Evolutionary conservation across 208 protist species (phyloP), one percentile per base, ranked within the genome.

Genomic region (Plasmodiophora brassicae): DNA sequence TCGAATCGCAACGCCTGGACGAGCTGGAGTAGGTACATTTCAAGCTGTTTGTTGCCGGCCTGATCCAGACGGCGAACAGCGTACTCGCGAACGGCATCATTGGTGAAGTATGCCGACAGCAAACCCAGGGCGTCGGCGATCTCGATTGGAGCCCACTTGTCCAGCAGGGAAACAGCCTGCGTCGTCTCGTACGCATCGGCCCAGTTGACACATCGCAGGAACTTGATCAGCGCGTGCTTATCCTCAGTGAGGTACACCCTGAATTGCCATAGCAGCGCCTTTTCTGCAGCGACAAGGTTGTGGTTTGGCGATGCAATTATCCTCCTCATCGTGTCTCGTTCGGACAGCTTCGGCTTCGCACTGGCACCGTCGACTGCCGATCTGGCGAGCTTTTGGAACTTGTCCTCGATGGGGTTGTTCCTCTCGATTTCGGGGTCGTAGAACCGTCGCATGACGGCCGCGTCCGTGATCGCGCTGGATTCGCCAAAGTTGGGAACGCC

Each of bases 161-260:
- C 65, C 65, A 78, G n/a, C 10, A 78, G 65, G n/a, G 10, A 14
- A 38, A 78, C 65, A 8, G 14, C 65, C 39, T 86, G 83, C 10
- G n/a, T 14, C 8, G 45, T 45, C 45, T 86, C 83, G 41, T 41
- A 8, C 28, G 38, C 25, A n/a, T 86, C 83, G 41, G 10, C 38
- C 83, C 83, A 86, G 83, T 86, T 53, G 39, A 86, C 39, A n/a
- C 83, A 86, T 25, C 83, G 83, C 10, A 86, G 83, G 45, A 86
- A 86, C 41, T 86, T 86, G 8, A n/a, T 20, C 25, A 86, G 41
- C 41, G 83, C 83, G 45, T 46, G 45, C 83, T 86, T 86, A n/a
- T 86, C 45, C 8, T 86, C 83, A 1, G 45, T 25, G 32, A 86
- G 10, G 83, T 86, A 53, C 1, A 44, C 14, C 20, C 83, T 36